Base-by-base conservation (phyloP, 2,329 filamentous ascomycete genomes). In the Rhinocladiella mackenziei region DNA sequence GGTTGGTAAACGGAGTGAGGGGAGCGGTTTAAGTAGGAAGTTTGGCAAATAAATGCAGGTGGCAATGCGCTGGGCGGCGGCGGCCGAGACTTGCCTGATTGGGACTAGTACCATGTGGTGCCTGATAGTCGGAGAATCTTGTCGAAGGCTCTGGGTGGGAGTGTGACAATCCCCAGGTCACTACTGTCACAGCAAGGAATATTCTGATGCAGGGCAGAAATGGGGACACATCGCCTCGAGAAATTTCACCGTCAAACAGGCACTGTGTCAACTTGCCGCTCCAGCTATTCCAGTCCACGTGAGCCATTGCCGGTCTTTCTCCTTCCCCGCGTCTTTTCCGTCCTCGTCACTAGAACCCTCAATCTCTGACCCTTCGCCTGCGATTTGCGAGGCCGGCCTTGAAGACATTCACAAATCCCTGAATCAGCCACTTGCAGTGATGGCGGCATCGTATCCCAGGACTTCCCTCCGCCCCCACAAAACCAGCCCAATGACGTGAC, bases 11-110 rank as follows among this genome's bases (percentile, higher is more conserved):
- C 55, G 57, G 59, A 54, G 60, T 15, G 53, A 49, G 56, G 54
- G 44, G 47, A 39, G 43, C 44, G 54, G 47, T 42, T 63, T 63
- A 64, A 61, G 60, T 63, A 64, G 55, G 48, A 48, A 43, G 49
- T 40, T 47, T 45, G 46, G 46, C 39, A 26, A 15, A 31, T 39
- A 19, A 28, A 29, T 25, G 39, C 35, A 32, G 43, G 47, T 34
- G 36, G 39, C 40, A 39, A 50, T n/a, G 34, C 22, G 34, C 34
- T 23, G 33, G 30, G 44, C 38, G 43, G 39, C 19, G 13, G 38
- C 26, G 31, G 28, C 18, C 6, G 11, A 18, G 39, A 17, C 9
- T 19, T 2, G 17, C 26, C 17, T 17, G 11, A 43, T 35, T 31
- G 25, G 29, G 29, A 26, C 39, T 41, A 39, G 36, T 11, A 15